Evolutionary conservation across 345 rosid genomes (phyloP).

Genomic region (Eucalyptus leucophloia): DNA sequence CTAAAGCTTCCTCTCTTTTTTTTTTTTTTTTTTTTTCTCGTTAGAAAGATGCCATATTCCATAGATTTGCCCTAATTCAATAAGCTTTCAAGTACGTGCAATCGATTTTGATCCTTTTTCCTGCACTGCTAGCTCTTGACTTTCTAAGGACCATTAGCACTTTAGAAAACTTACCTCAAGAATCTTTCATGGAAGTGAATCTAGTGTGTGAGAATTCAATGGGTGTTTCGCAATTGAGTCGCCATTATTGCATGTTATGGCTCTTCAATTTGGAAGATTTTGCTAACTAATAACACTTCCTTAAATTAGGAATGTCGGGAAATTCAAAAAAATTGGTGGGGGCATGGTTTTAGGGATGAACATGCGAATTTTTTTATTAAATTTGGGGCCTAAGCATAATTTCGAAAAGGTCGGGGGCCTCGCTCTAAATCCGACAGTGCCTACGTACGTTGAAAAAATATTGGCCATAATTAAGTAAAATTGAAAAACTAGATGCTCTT

Average conservation of each 20-base stretch:
- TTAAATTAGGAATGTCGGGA: not conserved
- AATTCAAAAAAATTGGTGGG: not conserved
- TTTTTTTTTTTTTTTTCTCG: fast-evolving
- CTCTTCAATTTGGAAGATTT: not conserved
- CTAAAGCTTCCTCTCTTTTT: not conserved
- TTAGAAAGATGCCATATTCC: not conserved
- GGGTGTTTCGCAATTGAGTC: not conserved
- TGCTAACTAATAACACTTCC: not conserved
- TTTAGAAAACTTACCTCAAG: not conserved
- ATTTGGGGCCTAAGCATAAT: not conserved
- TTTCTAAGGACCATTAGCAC: not conserved
- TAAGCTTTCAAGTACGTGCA: not conserved
- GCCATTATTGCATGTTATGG: not conserved
- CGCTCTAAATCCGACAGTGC: not conserved
- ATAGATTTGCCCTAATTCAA: not conserved
- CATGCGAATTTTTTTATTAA: not conserved
- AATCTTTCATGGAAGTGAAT: not conserved
- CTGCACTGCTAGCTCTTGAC: not conserved
- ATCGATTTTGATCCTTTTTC: not conserved
- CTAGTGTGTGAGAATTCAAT: not conserved
- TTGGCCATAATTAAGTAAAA: not conserved
- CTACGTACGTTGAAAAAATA: not conserved
- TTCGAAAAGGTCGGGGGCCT: not conserved
- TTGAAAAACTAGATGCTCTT: not conserved
- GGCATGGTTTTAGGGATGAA: not conserved